Percentiles rank a stretch among this genome's conserved stretches.
phyloP scores from a whole-genome alignment of 1,284 basidiomycete genomes.

The Sporisorium reilianum region DNA sequence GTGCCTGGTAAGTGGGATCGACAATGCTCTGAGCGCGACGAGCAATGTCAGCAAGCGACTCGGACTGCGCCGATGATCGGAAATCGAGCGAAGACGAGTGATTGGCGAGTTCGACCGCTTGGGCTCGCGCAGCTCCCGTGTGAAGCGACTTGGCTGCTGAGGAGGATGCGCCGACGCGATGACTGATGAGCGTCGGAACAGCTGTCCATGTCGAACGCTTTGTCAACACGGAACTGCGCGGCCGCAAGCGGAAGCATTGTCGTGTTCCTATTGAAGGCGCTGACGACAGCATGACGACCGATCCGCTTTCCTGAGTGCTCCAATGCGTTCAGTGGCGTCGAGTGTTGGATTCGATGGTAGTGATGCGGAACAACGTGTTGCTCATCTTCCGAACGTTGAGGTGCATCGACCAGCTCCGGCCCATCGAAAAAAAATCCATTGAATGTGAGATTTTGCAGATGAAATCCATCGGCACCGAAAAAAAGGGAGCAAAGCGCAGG shows the following conservation, averaged over 20 bases:
- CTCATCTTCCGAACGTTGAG: conserved; percentile 1
- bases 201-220: conserved; percentile 1
- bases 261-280: conserved; percentile 21
- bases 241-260: conserved; percentile 24
- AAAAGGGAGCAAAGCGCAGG: conserved; percentile 2
- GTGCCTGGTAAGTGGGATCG: conserved; percentile 6
- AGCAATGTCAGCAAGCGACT: conserved; percentile 11
- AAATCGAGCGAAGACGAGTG: background rate
- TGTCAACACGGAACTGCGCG: conserved; percentile 1
- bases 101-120: conserved; percentile 23
- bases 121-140: background rate
- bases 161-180: background rate
- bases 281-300: conserved; percentile 17
- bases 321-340: background rate
- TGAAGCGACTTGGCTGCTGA: conserved; percentile 1
- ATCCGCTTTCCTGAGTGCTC: background rate
- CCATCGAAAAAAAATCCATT: background rate
- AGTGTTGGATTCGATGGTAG: background rate
- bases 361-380: background rate
- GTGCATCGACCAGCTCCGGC: background rate
- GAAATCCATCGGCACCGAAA: conserved; percentile 28
- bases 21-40: conserved; percentile 21
- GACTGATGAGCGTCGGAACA: background rate
- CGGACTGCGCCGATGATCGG: background rate
- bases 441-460: conserved; percentile 17